phyloP scores from a whole-genome alignment of 805 yeast species.

The Yarrowia yakushimensis region DNA sequence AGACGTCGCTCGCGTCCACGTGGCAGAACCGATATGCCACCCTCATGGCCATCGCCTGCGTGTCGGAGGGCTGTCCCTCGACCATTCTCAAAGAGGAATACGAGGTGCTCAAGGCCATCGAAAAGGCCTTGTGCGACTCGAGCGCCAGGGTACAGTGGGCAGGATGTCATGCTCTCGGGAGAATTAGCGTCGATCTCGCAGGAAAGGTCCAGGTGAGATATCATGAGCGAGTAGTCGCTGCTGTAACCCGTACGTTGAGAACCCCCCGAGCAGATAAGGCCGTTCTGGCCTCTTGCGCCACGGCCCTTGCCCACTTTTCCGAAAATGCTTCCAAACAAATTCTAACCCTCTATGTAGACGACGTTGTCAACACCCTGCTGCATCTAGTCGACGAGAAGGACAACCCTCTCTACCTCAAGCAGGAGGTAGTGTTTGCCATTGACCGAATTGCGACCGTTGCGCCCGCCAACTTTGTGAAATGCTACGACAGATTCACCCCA shows the following conservation, averaged over 20 bases:
- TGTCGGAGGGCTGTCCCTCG: slow-evolving; percentile 96
- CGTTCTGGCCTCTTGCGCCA: slow-evolving; percentile 98
- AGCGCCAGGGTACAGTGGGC: slow-evolving; percentile 97
- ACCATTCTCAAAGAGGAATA: slow-evolving; percentile 79
- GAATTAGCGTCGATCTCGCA: slow-evolving; percentile 94
- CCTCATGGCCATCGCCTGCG: slow-evolving; percentile 91
- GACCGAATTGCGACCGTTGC: slow-evolving; percentile 98
- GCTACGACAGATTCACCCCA: slow-evolving; percentile 94
- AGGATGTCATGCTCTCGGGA: slow-evolving; percentile 95
- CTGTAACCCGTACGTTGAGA: slow-evolving; percentile 42
- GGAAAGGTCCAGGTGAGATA: slow-evolving; percentile 78
- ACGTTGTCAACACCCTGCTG: slow-evolving; percentile 66
- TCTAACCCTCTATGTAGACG: slow-evolving; percentile 87
- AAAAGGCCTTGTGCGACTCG: slow-evolving; percentile 78
- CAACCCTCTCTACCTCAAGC: slow-evolving; percentile 74
- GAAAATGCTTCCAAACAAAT: slow-evolving; percentile 86
- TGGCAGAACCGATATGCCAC: slow-evolving; percentile 98
- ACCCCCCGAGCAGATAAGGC: slow-evolving; percentile 71
- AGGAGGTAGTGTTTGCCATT: slow-evolving; percentile 93
- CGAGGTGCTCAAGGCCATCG: slow-evolving; percentile 72
- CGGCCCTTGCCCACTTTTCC: slow-evolving; percentile 92
- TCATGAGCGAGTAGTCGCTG: slow-evolving; percentile 79
- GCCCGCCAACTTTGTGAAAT: slow-evolving; percentile 78
- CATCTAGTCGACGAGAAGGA: slow-evolving; percentile 78
- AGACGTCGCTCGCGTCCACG: slow-evolving; percentile 3